A percentile compares a stretch with the other conserved stretches of the same genome.
These are phyloP conservation scores for Capsicum chinense DNA, from an alignment of 257 asterid genomes.

Conservation along the genomic window DNA sequence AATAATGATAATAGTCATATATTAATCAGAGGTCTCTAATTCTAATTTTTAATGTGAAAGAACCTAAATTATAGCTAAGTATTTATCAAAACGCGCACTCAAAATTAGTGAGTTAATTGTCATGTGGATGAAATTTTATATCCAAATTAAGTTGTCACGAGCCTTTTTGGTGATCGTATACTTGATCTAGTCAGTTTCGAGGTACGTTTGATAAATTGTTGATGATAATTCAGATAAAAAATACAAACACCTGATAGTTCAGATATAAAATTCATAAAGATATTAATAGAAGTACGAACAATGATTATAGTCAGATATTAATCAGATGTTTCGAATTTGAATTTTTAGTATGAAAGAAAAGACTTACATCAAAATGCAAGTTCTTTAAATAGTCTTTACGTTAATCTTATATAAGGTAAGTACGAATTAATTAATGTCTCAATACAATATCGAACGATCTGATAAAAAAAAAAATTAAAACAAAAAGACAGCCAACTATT, in stretches of 20 bases:
- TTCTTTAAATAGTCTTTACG: not conserved
- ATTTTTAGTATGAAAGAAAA: too few species aligned
- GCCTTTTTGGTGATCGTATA: not conserved
- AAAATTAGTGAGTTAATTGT: not conserved
- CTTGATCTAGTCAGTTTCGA: fast-evolving
- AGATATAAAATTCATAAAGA: not conserved
- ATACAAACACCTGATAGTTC: not conserved
- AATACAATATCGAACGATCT: not conserved
- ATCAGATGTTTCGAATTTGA: too few species aligned
- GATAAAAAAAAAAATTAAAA: not conserved
- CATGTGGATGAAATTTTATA: not conserved
- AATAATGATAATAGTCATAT: too few species aligned
- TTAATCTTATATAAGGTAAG: not conserved
- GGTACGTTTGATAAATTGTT: not conserved
- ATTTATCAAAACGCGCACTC: not conserved
- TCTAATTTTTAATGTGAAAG: too few species aligned
- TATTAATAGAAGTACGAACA: too few species aligned
- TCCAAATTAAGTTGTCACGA: not conserved
- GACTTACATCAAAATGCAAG: not conserved
- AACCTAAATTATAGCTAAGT: too few species aligned
- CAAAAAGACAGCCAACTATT: constrained; percentile 42
- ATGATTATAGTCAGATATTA: too few species aligned
- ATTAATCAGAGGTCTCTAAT: too few species aligned
- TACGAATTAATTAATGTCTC: not conserved
- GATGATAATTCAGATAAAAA: not conserved